Percentiles rank a stretch among this genome's conserved stretches.
These are phyloP conservation scores for Geoglossum glabrum DNA, from an alignment of 495 filamentous ascomycete genomes.

Conservation along the genomic window DNA sequence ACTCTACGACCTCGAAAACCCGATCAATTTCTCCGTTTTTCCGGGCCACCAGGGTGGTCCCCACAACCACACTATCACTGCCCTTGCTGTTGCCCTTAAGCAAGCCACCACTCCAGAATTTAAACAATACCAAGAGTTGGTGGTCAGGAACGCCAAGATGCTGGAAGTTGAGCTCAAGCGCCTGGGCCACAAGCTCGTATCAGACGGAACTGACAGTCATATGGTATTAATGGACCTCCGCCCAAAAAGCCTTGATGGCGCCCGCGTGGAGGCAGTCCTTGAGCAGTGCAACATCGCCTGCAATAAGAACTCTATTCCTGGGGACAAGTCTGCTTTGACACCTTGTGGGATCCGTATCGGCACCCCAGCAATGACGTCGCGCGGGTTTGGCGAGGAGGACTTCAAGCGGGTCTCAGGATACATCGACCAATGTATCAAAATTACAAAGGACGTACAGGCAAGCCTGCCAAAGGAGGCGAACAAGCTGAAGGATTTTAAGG, in stretches of 20 bases:
- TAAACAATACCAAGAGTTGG: conserved; percentile 86
- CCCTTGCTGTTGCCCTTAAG: conserved; percentile 87
- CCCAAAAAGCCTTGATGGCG: conserved; percentile 62
- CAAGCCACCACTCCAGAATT: conserved; percentile 87
- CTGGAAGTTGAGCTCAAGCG: conserved; percentile 63
- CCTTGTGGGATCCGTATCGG: conserved; percentile 90
- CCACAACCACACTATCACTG: conserved; percentile 99
- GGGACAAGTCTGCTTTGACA: conserved; percentile 92
- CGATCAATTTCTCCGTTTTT: conserved; percentile 99
- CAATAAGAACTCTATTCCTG: conserved; percentile 98
- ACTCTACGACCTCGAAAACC: conserved; percentile 80
- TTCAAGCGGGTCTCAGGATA: conserved; percentile 80
- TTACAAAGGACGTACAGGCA: conserved; percentile 68
- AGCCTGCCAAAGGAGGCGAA: conserved; percentile 87
- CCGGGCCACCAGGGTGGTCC: conserved; percentile 97
- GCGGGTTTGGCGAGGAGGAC: conserved; percentile 82
- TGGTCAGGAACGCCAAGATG: conserved; percentile 81
- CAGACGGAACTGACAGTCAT: conserved; percentile 92
- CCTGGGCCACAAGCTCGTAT: conserved; percentile 80
- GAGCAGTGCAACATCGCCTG: conserved; percentile 97
- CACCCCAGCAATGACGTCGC: conserved; percentile 88
- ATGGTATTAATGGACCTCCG: conserved; percentile 93
- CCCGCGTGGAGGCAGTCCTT: conserved; percentile 86
- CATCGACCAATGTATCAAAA: conserved; percentile 64
- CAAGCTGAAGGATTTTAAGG: conserved; percentile 98